Percentiles rank a stretch among this genome's conserved stretches.
These are phyloP conservation scores for Mycena galopus DNA, from an alignment of 768 basidiomycete species.

Conservation along the genomic window DNA sequence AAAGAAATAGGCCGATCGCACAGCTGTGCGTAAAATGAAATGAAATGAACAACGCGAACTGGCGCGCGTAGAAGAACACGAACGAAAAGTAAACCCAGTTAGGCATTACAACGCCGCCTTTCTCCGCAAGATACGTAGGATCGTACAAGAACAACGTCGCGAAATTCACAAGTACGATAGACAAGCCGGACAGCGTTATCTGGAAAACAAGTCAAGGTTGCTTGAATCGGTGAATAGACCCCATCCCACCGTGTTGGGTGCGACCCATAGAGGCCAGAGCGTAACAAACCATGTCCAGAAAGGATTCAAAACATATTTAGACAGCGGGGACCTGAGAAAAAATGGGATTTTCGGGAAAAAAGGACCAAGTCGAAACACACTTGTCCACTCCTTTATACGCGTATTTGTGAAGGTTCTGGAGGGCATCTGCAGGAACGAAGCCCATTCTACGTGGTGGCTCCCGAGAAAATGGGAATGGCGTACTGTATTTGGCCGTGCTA, in stretches of 20 bases:
- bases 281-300: conserved; percentile 96
- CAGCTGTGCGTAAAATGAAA: conserved; percentile 63
- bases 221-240: neutral
- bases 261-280: conserved; percentile 86
- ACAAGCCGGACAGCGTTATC: conserved; percentile 92
- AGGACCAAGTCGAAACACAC: conserved; percentile 49
- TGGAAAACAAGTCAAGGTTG: conserved; percentile 46
- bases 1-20: conserved; percentile 89
- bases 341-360: conserved; percentile 17
- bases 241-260: conserved; percentile 86
- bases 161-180: conserved; percentile 88
- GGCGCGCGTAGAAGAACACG: conserved; percentile 42
- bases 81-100: conserved; percentile 94
- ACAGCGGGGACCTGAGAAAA: conserved; percentile 74
- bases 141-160: conserved; percentile 87
- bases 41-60: neutral
- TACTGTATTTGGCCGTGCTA: neutral
- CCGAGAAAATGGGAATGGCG: neutral
- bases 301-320: conserved; percentile 81
- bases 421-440: conserved; percentile 75
- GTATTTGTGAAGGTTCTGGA: conserved; percentile 83
- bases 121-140: conserved; percentile 78
- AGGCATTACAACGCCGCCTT: conserved; percentile 77
- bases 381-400: conserved; percentile 87
- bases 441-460: conserved; percentile 56